These are phyloP conservation scores for Acanthamoeba royreba DNA, from an alignment of 208 protist species.

Conservation along the genomic window DNA sequence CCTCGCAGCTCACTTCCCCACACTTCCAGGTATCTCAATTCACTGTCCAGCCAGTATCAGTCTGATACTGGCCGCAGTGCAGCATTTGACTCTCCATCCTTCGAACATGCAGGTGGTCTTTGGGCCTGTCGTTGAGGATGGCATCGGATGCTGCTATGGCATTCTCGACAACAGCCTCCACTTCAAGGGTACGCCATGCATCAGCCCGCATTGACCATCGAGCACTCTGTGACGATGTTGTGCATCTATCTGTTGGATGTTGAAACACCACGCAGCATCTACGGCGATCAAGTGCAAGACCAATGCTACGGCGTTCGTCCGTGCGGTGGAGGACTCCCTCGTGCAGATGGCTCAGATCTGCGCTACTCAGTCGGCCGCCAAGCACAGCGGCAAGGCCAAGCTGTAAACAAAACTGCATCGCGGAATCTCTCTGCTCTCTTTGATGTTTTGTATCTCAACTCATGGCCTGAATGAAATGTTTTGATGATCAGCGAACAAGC, in stretches of 20 bases:
- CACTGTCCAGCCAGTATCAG: background rate
- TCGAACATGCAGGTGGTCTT: background rate
- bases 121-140: background rate
- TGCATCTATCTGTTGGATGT: too few species aligned
- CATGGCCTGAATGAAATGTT: too few species aligned
- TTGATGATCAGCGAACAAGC: too few species aligned
- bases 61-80: too few species aligned
- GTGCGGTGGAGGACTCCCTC: background rate
- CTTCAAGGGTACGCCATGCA: background rate
- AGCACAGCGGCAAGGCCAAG: background rate
- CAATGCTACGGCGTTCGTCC: background rate
- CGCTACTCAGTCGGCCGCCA: background rate
- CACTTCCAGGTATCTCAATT: constrained; percentile 1
- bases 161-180: background rate
- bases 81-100: too few species aligned
- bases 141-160: background rate
- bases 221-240: too few species aligned
- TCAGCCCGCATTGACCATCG: too few species aligned
- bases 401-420: too few species aligned
- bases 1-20: background rate
- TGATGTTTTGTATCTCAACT: too few species aligned
- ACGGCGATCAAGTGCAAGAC: constrained; percentile 25
- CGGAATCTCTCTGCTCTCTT: too few species aligned
- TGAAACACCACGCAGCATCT: too few species aligned
- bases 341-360: background rate